These are phyloP conservation scores for Saccharomyces hybrid DNA, from an alignment of 1,139 yeast genomes.

Conservation along the genomic window DNA sequence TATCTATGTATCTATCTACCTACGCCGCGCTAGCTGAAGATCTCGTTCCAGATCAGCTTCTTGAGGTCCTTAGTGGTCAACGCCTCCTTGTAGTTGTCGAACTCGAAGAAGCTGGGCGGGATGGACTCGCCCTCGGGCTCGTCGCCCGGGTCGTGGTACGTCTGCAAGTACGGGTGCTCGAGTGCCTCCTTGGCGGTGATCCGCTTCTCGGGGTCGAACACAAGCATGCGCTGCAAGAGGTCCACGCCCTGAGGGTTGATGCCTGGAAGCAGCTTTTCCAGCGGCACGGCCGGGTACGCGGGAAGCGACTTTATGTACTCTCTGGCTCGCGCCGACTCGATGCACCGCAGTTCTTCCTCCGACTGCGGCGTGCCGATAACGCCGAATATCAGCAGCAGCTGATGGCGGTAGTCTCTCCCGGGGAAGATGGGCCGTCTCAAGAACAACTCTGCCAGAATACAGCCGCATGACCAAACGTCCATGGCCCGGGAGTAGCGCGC, in stretches of 20 bases:
- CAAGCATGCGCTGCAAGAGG: constrained; percentile 61
- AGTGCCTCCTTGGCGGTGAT: constrained; percentile 76
- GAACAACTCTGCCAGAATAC: constrained; percentile 89
- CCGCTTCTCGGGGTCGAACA: constrained; percentile 74
- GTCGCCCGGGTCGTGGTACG: constrained; percentile 77
- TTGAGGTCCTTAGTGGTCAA: constrained; percentile 66
- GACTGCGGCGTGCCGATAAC: constrained; percentile 73
- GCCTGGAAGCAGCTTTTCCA: constrained; percentile 44
- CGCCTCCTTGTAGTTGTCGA: constrained; percentile 68
- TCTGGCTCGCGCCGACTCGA: constrained; percentile 77
- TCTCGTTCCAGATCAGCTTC: constrained; percentile 56
- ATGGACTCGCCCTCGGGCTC: constrained; percentile 75
- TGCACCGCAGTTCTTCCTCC: constrained; percentile 70
- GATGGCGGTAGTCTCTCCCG: constrained; percentile 90
- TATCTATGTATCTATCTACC: neutral
- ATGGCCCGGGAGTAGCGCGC: constrained; percentile 92
- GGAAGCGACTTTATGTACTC: constrained; percentile 78
- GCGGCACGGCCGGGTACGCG: constrained; percentile 45
- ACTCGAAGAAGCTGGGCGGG: constrained; percentile 72
- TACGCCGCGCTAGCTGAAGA: constrained; percentile 14
- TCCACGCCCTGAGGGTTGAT: constrained; percentile 69
- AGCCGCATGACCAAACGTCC: constrained; percentile 96
- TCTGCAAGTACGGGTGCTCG: constrained; percentile 68
- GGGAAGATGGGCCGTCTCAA: constrained; percentile 85
- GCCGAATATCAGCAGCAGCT: constrained; percentile 77